Percentiles rank a stretch among this genome's conserved stretches.
phyloP scores from a whole-genome alignment of 495 filamentous ascomycete species.

The Trichocladium antarcticum region DNA sequence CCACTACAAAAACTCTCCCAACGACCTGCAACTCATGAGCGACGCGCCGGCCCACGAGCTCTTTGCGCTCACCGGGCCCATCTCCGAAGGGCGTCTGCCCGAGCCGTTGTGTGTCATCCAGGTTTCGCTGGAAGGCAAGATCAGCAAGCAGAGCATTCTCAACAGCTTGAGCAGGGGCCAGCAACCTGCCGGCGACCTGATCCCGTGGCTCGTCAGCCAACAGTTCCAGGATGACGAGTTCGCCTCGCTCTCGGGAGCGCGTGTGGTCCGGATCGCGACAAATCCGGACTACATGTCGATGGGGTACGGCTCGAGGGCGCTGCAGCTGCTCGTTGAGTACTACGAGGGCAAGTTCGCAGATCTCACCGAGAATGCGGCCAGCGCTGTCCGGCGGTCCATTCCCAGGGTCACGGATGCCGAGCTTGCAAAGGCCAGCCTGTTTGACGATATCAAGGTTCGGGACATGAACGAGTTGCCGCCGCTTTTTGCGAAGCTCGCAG shows the following conservation, averaged over 20 bases:
- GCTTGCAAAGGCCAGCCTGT: slow-evolving; percentile 62
- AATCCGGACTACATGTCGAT: slow-evolving; percentile 84
- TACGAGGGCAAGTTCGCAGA: slow-evolving; percentile 89
- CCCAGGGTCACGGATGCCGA: slow-evolving; percentile 76
- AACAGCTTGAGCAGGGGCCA: slow-evolving; percentile 81
- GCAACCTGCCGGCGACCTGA: slow-evolving; percentile 85
- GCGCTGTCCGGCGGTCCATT: slow-evolving; percentile 47
- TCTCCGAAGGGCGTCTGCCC: slow-evolving; percentile 70
- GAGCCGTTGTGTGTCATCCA: slow-evolving; percentile 94
- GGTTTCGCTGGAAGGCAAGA: slow-evolving; percentile 86
- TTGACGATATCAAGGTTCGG: slow-evolving; percentile 77
- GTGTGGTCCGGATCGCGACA: slow-evolving; percentile 89
- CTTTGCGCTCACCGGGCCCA: slow-evolving; percentile 84
- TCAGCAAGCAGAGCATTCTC: slow-evolving; percentile 83
- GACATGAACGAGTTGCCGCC: slow-evolving; percentile 89
- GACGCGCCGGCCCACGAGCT: slow-evolving; percentile 96
- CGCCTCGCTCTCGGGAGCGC: slow-evolving; percentile 81
- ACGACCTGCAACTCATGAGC: slow-evolving; percentile 94
- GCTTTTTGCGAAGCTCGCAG: slow-evolving; percentile 77
- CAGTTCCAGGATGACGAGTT: slow-evolving; percentile 99
- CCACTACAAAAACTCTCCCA: slow-evolving; percentile 97
- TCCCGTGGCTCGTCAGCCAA: slow-evolving; percentile 95
- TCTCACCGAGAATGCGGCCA: slow-evolving; percentile 51
- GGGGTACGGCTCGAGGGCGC: slow-evolving; percentile 86
- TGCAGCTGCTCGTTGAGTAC: slow-evolving; percentile 79